phyloP scores from a whole-genome alignment of 305 asterid species.

The Fraxinus latifolia region DNA sequence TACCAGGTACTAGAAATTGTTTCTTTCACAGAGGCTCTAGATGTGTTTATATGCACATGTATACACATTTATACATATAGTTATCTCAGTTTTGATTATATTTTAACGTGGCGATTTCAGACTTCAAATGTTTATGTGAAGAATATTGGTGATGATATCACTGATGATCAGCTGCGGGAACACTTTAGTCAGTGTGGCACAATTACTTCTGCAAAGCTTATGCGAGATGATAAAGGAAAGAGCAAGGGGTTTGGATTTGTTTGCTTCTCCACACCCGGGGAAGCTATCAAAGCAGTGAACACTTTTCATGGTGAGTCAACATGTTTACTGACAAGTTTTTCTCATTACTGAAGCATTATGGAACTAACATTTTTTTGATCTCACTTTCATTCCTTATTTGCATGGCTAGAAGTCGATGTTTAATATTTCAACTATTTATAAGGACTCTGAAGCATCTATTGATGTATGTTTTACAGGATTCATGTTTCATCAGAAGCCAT shows the following conservation, averaged over 20 bases:
- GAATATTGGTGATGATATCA: slow-evolving; percentile 67
- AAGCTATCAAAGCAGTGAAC: slow-evolving; percentile 66
- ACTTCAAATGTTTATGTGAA: slow-evolving; percentile 80
- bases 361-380: neutral
- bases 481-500: slow-evolving; percentile 66
- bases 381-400: neutral
- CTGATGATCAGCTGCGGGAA: slow-evolving; percentile 65
- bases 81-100: slow-evolving; percentile 14
- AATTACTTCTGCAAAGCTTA: slow-evolving; percentile 72
- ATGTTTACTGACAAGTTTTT: neutral
- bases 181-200: slow-evolving; percentile 70
- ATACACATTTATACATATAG: neutral
- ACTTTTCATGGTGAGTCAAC: slow-evolving; percentile 58
- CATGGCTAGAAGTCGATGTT: neutral
- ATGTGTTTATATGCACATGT: neutral
- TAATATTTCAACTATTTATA: neutral
- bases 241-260: slow-evolving; percentile 93
- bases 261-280: slow-evolving; percentile 79
- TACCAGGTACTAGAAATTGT: slow-evolving; percentile 48
- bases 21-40: slow-evolving; percentile 13
- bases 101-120: slow-evolving; percentile 31
- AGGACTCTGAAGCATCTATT: neutral
- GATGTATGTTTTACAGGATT: slow-evolving; percentile 45
- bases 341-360: neutral
- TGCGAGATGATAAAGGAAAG: slow-evolving; percentile 78